These are phyloP conservation scores for Aspergillus nomiae DNA, from an alignment of 2,329 filamentous ascomycete genomes.

Conservation along the genomic window DNA sequence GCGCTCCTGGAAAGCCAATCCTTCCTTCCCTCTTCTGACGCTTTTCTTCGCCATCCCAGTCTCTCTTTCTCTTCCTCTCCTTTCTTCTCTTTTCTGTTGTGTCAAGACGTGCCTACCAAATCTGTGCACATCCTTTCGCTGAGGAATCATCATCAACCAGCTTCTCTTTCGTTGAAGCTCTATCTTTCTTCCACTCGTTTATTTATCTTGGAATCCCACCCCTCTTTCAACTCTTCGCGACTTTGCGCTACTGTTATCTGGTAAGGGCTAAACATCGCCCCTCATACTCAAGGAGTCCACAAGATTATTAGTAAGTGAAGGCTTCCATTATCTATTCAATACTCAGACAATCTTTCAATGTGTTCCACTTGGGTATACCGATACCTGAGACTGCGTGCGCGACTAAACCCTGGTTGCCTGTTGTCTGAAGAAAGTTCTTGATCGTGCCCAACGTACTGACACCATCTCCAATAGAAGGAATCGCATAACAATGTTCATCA, in stretches of 20 bases:
- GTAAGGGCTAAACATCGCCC: slow-evolving; percentile 17
- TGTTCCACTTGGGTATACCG: neutral
- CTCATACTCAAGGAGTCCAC: slow-evolving; percentile 12
- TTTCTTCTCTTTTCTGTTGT: slow-evolving; percentile 27
- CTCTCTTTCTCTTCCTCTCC: slow-evolving; percentile 34
- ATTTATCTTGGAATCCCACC: slow-evolving; percentile 21
- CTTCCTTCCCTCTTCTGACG: slow-evolving; percentile 21
- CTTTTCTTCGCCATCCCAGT: slow-evolving; percentile 19
- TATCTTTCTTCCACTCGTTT: slow-evolving; percentile 39
- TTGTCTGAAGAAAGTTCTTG: no score
- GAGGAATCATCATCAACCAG: slow-evolving; percentile 21
- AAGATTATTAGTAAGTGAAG: slow-evolving; percentile 19
- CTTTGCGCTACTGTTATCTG: slow-evolving; percentile 9
- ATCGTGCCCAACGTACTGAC: neutral
- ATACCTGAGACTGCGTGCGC: neutral
- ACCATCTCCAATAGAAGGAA: neutral
- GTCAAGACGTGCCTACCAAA: slow-evolving; percentile 34
- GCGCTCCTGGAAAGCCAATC: slow-evolving; percentile 24
- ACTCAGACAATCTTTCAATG: neutral
- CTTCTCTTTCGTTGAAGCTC: slow-evolving; percentile 37
- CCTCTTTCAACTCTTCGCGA: slow-evolving; percentile 13
- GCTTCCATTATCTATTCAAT: neutral
- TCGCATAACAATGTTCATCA: slow-evolving; percentile 51
- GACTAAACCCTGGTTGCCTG: neutral
- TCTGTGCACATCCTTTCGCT: slow-evolving; percentile 26